Evolutionary conservation across 129 eudicot species (phyloP), one percentile per base, ranked within the genome.

Genomic region (Escallonia rubra): DNA sequence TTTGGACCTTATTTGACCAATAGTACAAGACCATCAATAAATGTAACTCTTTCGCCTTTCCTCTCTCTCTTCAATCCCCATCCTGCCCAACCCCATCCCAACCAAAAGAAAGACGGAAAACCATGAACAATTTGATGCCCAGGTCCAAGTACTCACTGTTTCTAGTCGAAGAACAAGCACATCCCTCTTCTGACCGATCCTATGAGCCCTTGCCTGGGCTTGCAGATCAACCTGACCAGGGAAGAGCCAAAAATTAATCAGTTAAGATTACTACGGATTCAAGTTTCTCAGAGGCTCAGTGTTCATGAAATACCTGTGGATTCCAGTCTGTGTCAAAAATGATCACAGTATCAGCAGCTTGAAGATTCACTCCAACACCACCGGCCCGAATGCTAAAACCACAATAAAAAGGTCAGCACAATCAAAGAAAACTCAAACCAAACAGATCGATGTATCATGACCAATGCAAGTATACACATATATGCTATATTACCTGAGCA

Each of bases 121-220:
- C 59, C 3, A 2, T 54, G 14, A 11, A 11, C 16, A 12, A 4
- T n/a, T 54, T 54, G 3, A 4, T 54, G 34, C 48, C 48, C 41
- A 71, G 72, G 49, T 60, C 41, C 34, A 67, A 53, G 34, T 51
- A 71, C 76, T 75, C 69, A 94, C 99, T 58, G 99, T 94, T 87
- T 94, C 99, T 46, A 94, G 69, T 48, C 99, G 95, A 77, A 94
- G 97, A 78, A 94, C 99, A 50, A 94, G 99, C 61, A 94, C 99
- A 34, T 94, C 99, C 75, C 85, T 90, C 86, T 94, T 94, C 77
- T 94, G 99, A 58, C 99, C 99, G 80, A 94, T 94, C 80, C 99
- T 94, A 80, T 94, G 99, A 67, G 99, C 99, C 73, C 99, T 94
- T 51, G 99, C 99, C 75, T 94, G 99, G 62, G 99, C 99, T 87